phyloP scores from a whole-genome alignment of 2,329 filamentous ascomycete species.

The Xylaria sp. region DNA sequence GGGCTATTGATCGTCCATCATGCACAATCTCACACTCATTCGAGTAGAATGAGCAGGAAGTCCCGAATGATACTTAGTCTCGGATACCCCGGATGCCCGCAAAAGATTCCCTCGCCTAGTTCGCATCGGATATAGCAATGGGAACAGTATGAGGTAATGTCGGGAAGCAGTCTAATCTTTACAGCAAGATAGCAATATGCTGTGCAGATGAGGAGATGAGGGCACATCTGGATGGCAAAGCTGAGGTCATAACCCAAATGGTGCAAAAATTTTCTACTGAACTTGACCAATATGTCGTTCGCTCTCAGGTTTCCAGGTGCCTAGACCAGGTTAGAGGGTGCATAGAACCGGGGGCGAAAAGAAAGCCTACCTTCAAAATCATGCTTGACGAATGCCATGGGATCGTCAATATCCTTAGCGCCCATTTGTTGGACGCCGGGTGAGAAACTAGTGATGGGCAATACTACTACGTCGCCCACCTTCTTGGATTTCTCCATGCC shows the following conservation, averaged over 20 bases:
- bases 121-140: neutral
- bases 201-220: slow-evolving; percentile 16
- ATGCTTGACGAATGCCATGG: slow-evolving; percentile 98
- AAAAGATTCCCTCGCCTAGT: neutral
- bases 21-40: slow-evolving; percentile 19
- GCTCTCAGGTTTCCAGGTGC: slow-evolving; percentile 79
- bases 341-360: neutral
- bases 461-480: slow-evolving; percentile 89
- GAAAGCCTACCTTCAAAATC: slow-evolving; percentile 84
- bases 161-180: neutral
- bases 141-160: neutral
- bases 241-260: slow-evolving; percentile 35
- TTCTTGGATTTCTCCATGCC: slow-evolving; percentile 85
- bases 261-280: slow-evolving; percentile 42
- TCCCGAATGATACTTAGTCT: neutral
- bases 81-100: neutral
- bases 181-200: neutral
- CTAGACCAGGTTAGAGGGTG: slow-evolving; percentile 54
- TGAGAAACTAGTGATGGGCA: slow-evolving; percentile 97
- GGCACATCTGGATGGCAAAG: slow-evolving; percentile 10
- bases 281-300: slow-evolving; percentile 74
- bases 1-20: neutral
- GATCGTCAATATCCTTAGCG: slow-evolving; percentile 85
- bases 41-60: neutral
- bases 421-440: slow-evolving; percentile 95